These are phyloP conservation scores for Glycine soja DNA, from an alignment of 306 rosid species.

Conservation along the genomic window DNA sequence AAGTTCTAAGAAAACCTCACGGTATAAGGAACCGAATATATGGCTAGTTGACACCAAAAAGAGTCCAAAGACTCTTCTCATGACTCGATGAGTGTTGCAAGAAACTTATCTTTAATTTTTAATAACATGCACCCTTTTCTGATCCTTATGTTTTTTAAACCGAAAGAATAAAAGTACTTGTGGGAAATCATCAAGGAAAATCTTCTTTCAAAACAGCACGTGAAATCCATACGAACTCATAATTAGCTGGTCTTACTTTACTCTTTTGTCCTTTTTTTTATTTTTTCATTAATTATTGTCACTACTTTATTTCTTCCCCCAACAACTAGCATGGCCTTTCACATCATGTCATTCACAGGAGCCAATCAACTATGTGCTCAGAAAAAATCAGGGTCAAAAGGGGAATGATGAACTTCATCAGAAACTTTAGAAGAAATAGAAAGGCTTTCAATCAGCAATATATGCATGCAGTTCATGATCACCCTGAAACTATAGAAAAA, in stretches of 20 bases:
- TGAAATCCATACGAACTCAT: constrained; percentile 6
- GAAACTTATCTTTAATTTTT: too few relatives aligned
- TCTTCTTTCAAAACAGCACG: constrained; percentile 2
- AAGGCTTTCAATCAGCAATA: neutral
- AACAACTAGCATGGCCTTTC: constrained; percentile 1
- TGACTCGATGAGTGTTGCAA: neutral
- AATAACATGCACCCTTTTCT: too few relatives aligned
- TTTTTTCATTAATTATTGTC: neutral
- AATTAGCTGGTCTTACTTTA: constrained; percentile 3
- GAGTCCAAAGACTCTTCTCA: neutral
- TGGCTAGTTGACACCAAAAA: neutral
- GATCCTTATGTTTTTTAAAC: neutral
- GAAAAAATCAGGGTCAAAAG: constrained; percentile 3
- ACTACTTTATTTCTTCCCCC: neutral
- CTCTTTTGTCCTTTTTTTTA: neutral
- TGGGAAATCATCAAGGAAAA: neutral
- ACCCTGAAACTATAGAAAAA: neutral
- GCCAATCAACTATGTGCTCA: neutral
- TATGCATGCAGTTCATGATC: constrained; percentile 2
- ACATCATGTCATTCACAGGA: constrained; percentile 6
- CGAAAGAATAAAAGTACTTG: neutral
- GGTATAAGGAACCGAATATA: neutral
- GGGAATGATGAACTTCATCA: constrained; percentile 11
- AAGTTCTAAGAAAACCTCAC: too few relatives aligned
- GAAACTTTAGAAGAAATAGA: neutral